Conservation (phyloP, 805 yeast genomes). For the Schizosaccharomyces lindneri region DNA sequence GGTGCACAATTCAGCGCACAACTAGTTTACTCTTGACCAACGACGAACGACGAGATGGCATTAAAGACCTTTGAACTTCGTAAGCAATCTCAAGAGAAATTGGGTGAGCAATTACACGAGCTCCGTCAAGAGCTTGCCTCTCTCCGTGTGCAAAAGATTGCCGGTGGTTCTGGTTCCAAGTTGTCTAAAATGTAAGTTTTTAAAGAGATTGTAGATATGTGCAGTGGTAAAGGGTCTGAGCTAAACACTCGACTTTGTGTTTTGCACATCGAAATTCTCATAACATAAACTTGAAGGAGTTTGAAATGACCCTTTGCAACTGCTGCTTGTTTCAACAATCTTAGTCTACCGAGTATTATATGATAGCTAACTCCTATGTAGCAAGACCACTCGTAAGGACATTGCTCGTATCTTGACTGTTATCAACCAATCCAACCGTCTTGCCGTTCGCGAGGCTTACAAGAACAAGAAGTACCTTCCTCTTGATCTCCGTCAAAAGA, state of each 20-base stretch:
- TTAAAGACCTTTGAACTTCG: slow-evolving; percentile 88
- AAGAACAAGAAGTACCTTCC: slow-evolving; percentile 68
- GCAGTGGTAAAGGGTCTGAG: not conserved
- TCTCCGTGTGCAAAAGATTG: slow-evolving; percentile 86
- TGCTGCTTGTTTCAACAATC: not conserved
- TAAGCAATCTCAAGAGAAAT: slow-evolving; percentile 89
- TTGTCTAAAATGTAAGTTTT: slow-evolving; percentile 47
- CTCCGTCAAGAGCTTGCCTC: slow-evolving; percentile 89
- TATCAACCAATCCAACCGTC: slow-evolving; percentile 92
- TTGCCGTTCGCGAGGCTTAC: slow-evolving; percentile 82
- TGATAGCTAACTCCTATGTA: slow-evolving; percentile 16
- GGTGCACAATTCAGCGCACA: not conserved
- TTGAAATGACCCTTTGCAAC: too few species aligned
- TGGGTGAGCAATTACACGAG: slow-evolving; percentile 80
- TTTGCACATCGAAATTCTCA: too few species aligned
- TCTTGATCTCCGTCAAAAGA: slow-evolving; percentile 96
- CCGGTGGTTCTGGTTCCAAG: slow-evolving; percentile 42
- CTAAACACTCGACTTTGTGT: too few species aligned
- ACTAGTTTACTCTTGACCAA: slow-evolving; percentile 1
- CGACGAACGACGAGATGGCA: slow-evolving; percentile 3
- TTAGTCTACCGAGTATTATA: not conserved
- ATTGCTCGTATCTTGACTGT: slow-evolving; percentile 95
- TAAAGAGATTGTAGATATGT: not conserved
- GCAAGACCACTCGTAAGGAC: slow-evolving; percentile 73
- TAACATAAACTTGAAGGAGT: too few species aligned